Evolutionary conservation across 495 filamentous ascomycete species (phyloP).

Genomic region (Pseudoneurospora amorphoporcata): DNA sequence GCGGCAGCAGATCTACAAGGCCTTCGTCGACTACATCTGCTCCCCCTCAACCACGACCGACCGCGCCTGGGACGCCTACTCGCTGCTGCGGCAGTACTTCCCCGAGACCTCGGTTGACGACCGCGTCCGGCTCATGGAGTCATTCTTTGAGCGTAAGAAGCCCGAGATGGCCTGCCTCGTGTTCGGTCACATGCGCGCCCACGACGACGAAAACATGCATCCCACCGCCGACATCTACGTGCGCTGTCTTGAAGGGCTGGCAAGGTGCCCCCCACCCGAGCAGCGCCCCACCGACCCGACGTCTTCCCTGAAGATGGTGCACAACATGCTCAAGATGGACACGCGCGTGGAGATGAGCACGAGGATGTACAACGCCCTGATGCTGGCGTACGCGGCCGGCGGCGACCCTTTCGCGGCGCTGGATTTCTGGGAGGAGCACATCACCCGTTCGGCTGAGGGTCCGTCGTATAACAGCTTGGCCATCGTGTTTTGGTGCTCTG

Average conservation of each 20-base stretch:
- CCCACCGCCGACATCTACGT: constrained; percentile 69
- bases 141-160: constrained; percentile 66
- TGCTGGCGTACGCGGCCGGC: constrained; percentile 70
- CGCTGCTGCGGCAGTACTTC: constrained; percentile 65
- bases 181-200: constrained; percentile 81
- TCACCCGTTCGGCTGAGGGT: constrained; percentile 66
- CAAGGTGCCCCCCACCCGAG: constrained; percentile 49
- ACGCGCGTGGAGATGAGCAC: constrained; percentile 66
- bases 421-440: constrained; percentile 64
- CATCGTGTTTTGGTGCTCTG: constrained; percentile 68
- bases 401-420: constrained; percentile 53
- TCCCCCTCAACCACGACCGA: constrained; percentile 49
- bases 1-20: constrained; percentile 49
- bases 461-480: constrained; percentile 69
- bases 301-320: constrained; percentile 53
- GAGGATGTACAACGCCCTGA: constrained; percentile 64
- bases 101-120: constrained; percentile 52
- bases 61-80: constrained; percentile 72
- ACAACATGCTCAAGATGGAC: constrained; percentile 92
- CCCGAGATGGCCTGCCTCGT: constrained; percentile 74
- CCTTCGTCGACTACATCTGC: constrained; percentile 51
- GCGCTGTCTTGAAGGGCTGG: constrained; percentile 65
- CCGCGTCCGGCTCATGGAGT: constrained; percentile 66
- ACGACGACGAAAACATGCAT: constrained; percentile 41
- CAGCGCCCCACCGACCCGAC: not conserved